Evolutionary conservation across 192 early-diverging fungal species (phyloP).

Genomic region (Paraglomus brasilianum): DNA sequence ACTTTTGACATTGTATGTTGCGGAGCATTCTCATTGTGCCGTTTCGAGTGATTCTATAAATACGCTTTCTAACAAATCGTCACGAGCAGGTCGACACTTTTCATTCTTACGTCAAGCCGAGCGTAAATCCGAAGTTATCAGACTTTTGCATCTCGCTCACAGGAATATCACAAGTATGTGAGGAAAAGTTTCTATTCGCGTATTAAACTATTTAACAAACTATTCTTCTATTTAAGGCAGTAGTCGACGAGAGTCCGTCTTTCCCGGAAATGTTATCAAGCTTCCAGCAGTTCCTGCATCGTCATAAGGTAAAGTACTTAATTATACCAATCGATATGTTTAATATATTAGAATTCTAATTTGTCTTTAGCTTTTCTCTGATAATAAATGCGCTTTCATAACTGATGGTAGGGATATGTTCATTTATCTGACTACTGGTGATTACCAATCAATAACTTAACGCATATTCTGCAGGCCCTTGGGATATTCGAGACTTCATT

Average conservation of each 20-base stretch:
- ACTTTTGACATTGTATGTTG: constrained; percentile 59
- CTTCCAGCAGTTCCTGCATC: constrained; percentile 40
- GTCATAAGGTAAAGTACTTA: constrained; percentile 19
- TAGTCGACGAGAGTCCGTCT: constrained; percentile 36
- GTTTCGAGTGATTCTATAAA: background rate
- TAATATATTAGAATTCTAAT: background rate
- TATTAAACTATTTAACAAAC: background rate
- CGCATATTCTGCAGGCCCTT: constrained; percentile 59
- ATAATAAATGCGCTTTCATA: constrained; percentile 14
- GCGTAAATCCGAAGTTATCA: constrained; percentile 61
- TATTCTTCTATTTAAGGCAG: constrained; percentile 20
- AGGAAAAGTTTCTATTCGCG: background rate
- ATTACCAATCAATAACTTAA: background rate
- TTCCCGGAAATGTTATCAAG: constrained; percentile 37
- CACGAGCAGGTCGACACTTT: constrained; percentile 63
- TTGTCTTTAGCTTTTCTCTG: constrained; percentile 12
- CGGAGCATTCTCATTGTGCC: background rate
- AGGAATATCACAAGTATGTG: constrained; percentile 71
- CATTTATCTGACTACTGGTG: background rate
- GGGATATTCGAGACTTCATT: constrained; percentile 85
- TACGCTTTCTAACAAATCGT: constrained; percentile 10
- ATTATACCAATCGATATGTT: background rate
- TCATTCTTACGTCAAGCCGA: constrained; percentile 70
- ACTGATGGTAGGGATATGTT: constrained; percentile 18
- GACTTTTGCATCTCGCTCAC: constrained; percentile 78